Evolutionary conservation across 257 asterid genomes (phyloP), one percentile per base, ranked within the genome.

Genomic region (Jasminum sambac): DNA sequence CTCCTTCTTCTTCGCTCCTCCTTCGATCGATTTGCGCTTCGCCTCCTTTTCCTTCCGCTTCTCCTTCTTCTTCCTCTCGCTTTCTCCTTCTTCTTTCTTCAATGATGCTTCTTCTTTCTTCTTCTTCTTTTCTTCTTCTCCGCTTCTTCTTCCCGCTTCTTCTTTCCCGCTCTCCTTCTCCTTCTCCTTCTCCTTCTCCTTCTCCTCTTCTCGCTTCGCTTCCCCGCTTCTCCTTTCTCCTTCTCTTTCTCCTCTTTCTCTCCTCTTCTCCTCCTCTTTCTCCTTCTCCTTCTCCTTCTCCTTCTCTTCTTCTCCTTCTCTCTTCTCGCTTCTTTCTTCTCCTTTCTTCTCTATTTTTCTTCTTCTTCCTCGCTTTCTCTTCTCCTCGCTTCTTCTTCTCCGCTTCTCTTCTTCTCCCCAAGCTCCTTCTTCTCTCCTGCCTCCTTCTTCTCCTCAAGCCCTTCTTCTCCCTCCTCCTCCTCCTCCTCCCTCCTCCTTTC

Each of bases 331-430:
- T 4, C 57, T 50, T 16, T 38, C 57, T 37, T 61, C 72, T 23
- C 36, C 12, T n/a, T 71, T 71, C 55, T 72, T 76, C 39, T 34
- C 64, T 43, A 69, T 72, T 66, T 40, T 50, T 63, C 16, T 74
- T 79, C 69, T 67, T 70, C 76, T 70, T 72, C 42, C 65, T 40
- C 5, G 67, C 63, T 37, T 68, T 81, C 64, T 65, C 70, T 43
- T 61, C 68, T 23, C 64, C 61, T 60, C 69, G 19, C 73, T 68
- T 66, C 10, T 58, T 38, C 66, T 76, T 76, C 46, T 55, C 38
- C 64, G 68, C 68, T 23, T 63, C 19, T 38, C 72, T 76, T 39
- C 72, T 80, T n/a, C n/a, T n/a, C n/a, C n/a, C n/a, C n/a, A n/a
- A n/a, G n/a, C n/a, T n/a, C n/a, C n/a, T n/a, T n/a, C n/a, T n/a